These are phyloP conservation scores for Gliomastix tumulicola DNA, from an alignment of 2,329 filamentous ascomycete species.

Conservation along the genomic window DNA sequence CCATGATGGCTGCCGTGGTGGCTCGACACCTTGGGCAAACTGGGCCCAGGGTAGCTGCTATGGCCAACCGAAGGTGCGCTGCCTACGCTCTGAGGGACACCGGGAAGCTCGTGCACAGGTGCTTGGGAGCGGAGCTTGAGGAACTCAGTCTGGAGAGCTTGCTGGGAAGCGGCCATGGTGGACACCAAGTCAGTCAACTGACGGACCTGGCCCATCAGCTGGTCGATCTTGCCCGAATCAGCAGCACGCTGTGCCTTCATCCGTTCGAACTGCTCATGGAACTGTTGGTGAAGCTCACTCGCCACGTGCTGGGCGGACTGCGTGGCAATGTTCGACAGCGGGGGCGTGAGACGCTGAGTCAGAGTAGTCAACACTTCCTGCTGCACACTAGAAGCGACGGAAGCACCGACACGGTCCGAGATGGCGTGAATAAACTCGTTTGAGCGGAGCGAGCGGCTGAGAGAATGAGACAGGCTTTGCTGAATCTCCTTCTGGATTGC, in stretches of 20 bases:
- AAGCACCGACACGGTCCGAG: conserved; percentile 59
- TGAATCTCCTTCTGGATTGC: conserved; percentile 69
- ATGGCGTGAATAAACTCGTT: conserved; percentile 67
- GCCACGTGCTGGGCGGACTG: conserved; percentile 62
- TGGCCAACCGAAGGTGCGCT: background rate
- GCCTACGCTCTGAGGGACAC: conserved; percentile 13
- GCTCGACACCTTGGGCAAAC: background rate
- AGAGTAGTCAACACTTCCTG: conserved; percentile 57
- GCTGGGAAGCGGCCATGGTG: conserved; percentile 61
- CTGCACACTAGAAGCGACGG: conserved; percentile 62
- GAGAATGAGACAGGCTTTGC: conserved; percentile 59
- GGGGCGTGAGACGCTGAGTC: conserved; percentile 56
- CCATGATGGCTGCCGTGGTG: conserved; percentile 17
- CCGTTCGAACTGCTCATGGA: conserved; percentile 41
- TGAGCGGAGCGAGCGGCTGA: conserved; percentile 51
- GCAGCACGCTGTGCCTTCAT: conserved; percentile 41
- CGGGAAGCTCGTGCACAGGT: conserved; percentile 33
- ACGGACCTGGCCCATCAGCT: conserved; percentile 61
- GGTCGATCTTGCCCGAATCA: conserved; percentile 61
- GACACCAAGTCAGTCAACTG: conserved; percentile 63
- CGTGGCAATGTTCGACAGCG: conserved; percentile 57
- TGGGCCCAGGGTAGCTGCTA: conserved; percentile 1
- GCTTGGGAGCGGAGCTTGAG: conserved; percentile 49
- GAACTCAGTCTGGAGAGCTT: conserved; percentile 60
- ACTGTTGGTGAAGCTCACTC: conserved; percentile 59